phyloP scores from a whole-genome alignment of 2,329 filamentous ascomycete species.

The Colletotrichum lupini region DNA sequence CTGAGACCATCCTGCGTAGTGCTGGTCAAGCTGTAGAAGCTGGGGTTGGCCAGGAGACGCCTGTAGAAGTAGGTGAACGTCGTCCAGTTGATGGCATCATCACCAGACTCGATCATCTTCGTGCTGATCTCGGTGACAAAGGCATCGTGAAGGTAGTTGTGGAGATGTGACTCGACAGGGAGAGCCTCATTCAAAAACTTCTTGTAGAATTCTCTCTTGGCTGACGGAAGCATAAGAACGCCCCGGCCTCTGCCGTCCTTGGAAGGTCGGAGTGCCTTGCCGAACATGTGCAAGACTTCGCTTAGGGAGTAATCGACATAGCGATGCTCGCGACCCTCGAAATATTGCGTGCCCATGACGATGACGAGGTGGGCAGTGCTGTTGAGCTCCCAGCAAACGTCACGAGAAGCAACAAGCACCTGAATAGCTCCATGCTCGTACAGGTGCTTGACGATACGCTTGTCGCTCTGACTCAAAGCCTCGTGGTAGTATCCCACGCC shows the following conservation, averaged over 20 bases:
- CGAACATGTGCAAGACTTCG: slow-evolving; percentile 98
- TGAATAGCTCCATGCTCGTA: slow-evolving; percentile 92
- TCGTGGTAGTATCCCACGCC: slow-evolving; percentile 98
- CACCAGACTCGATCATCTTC: slow-evolving; percentile 93
- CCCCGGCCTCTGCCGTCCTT: slow-evolving; percentile 86
- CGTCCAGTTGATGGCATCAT: slow-evolving; percentile 98
- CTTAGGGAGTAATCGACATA: slow-evolving; percentile 97
- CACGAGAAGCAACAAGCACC: slow-evolving; percentile 79
- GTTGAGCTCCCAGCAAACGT: slow-evolving; percentile 96
- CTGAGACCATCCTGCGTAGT: slow-evolving; percentile 94
- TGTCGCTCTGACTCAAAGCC: slow-evolving; percentile 87
- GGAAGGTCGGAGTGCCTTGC: slow-evolving; percentile 84
- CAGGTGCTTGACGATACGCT: slow-evolving; percentile 91
- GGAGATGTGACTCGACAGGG: slow-evolving; percentile 93
- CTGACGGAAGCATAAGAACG: slow-evolving; percentile 94
- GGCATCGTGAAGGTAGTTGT: slow-evolving; percentile 91
- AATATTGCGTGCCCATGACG: slow-evolving; percentile 98
- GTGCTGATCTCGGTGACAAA: slow-evolving; percentile 98
- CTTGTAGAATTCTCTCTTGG: slow-evolving; percentile 98
- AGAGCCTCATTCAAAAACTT: slow-evolving; percentile 98
- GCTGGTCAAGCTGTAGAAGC: slow-evolving; percentile 91
- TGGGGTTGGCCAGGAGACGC: slow-evolving; percentile 92
- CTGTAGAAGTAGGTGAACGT: slow-evolving; percentile 99
- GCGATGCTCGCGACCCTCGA: slow-evolving; percentile 94
- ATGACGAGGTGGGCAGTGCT: slow-evolving; percentile 90